Evolutionary conservation across 768 basidiomycete genomes (phyloP).

Genomic region (Mrakia frigida): DNA sequence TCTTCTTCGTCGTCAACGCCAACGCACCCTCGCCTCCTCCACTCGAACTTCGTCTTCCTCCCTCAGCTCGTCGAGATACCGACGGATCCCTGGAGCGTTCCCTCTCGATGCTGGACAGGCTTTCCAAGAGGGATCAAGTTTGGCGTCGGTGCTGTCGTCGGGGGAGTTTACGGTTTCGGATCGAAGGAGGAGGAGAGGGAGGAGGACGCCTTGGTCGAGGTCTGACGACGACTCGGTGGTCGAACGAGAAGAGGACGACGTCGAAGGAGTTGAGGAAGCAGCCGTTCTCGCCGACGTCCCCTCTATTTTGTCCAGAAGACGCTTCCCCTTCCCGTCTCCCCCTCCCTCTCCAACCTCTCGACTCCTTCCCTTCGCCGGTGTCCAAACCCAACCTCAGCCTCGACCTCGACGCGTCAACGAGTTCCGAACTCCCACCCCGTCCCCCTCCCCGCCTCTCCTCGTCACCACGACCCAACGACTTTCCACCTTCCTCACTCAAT

Average conservation of each 20-base stretch:
- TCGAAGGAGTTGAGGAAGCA: too few relatives aligned
- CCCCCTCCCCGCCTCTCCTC: too few relatives aligned
- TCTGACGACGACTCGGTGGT: not conserved
- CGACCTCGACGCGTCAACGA: too few relatives aligned
- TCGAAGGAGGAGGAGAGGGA: not conserved
- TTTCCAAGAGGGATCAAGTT: not conserved
- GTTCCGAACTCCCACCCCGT: too few relatives aligned
- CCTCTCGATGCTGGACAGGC: not conserved
- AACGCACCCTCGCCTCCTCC: not conserved
- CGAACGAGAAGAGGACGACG: not conserved
- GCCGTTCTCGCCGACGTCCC: too few relatives aligned
- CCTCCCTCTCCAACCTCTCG: too few relatives aligned
- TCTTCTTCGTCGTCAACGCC: not conserved
- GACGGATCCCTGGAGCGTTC: not conserved
- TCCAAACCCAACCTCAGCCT: too few relatives aligned
- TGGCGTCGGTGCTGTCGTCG: not conserved
- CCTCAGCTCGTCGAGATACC: not conserved
- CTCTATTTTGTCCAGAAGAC: too few relatives aligned
- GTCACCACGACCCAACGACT: too few relatives aligned
- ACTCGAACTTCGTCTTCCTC: not conserved
- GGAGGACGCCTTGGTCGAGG: not conserved
- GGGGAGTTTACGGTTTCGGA: not conserved
- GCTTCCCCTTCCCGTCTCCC: too few relatives aligned
- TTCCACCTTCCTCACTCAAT: too few relatives aligned
- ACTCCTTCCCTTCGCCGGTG: too few relatives aligned